Percentiles rank a stretch among this genome's conserved stretches.
phyloP scores from a whole-genome alignment of 2,329 filamentous ascomycete genomes.

The Colletotrichum sp. region DNA sequence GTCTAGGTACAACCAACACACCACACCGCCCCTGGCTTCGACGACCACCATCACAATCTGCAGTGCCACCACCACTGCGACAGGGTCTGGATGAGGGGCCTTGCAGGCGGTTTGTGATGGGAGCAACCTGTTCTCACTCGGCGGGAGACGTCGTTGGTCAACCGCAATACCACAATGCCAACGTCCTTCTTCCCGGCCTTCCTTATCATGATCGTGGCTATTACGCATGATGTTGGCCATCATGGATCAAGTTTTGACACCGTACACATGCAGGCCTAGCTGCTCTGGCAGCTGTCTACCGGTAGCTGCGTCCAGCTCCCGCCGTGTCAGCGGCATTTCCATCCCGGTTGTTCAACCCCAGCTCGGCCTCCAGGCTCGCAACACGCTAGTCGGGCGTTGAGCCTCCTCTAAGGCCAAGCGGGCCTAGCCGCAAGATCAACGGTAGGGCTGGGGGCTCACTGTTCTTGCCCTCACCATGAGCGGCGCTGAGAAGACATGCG shows the following conservation, averaged over 20 bases:
- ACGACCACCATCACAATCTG: background rate
- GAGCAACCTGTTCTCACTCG: background rate
- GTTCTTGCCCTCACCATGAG: background rate
- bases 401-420: background rate
- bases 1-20: background rate
- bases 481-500: background rate
- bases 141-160: background rate
- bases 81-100: background rate
- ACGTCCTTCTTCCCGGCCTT: background rate
- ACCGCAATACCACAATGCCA: background rate
- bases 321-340: background rate
- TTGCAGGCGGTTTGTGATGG: background rate
- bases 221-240: background rate
- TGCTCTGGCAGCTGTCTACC: background rate
- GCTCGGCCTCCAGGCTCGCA: background rate
- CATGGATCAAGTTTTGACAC: background rate
- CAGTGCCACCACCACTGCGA: background rate
- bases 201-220: background rate
- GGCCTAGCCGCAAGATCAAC: background rate
- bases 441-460: background rate
- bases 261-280: background rate
- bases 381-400: conserved; percentile 3
- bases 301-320: background rate
- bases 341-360: background rate
- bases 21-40: background rate